Percentiles rank a stretch among this genome's conserved stretches.
phyloP scores from a whole-genome alignment of 257 asterid species.

The Gardenia jasminoides region DNA sequence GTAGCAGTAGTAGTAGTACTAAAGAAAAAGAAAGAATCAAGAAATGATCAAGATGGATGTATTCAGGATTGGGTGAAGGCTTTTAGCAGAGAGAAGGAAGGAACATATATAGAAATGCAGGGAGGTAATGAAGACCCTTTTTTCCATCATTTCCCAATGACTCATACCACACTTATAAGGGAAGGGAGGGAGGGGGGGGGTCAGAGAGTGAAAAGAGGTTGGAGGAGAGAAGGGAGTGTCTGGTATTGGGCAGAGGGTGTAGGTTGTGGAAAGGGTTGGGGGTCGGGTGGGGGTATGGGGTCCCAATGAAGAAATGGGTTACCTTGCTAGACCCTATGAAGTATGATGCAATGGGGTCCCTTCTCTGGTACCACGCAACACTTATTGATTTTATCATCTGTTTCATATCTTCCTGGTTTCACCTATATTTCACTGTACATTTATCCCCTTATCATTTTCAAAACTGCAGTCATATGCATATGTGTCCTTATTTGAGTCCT shows the following conservation, averaged over 20 bases:
- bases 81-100: slow-evolving; percentile 34
- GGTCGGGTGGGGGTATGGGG: slow-evolving; percentile 3
- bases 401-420: slow-evolving; percentile 26
- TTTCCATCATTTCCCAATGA: slow-evolving; percentile 35
- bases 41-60: not conserved
- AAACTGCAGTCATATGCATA: not conserved
- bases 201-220: not conserved
- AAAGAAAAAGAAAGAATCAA: not conserved
- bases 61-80: slow-evolving; percentile 12
- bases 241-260: too few species aligned
- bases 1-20: not conserved
- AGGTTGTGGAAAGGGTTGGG: not conserved
- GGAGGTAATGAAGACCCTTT: not conserved
- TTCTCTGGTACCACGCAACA: slow-evolving; percentile 46
- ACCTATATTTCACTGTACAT: slow-evolving; percentile 43
- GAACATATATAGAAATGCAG: slow-evolving; percentile 20
- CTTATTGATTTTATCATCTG: slow-evolving; percentile 10
- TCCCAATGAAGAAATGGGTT: slow-evolving; percentile 44
- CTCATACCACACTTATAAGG: slow-evolving; percentile 33
- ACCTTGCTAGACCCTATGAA: slow-evolving; percentile 28
- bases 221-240: not conserved
- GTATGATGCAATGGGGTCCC: slow-evolving; percentile 34
- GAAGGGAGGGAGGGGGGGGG: not conserved
- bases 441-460: slow-evolving; percentile 26
- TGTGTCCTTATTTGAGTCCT: not conserved